phyloP scores from a whole-genome alignment of 2,329 filamentous ascomycete genomes.

The Meredithiella fracta region DNA sequence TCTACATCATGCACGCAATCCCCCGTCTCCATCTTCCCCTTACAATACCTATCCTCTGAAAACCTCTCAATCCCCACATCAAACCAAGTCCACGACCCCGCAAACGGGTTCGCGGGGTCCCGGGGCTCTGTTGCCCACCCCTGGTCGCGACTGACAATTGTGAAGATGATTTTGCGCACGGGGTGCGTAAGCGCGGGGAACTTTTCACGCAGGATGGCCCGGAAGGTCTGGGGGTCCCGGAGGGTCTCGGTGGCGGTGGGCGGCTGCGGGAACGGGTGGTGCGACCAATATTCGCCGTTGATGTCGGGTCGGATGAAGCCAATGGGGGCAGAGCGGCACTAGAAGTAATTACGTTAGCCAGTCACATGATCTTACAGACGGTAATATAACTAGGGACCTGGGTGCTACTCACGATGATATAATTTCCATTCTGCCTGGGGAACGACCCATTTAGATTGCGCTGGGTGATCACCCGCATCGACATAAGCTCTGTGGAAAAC shows the following conservation, averaged over 20 bases:
- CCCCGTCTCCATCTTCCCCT: slow-evolving; percentile 9
- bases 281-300: not conserved
- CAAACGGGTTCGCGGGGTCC: not conserved
- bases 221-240: not conserved
- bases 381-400: not conserved
- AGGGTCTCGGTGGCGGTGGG: not conserved
- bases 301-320: slow-evolving; percentile 20
- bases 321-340: slow-evolving; percentile 27
- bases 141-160: slow-evolving; percentile 40
- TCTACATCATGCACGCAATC: slow-evolving; percentile 2
- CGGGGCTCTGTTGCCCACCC: slow-evolving; percentile 30
- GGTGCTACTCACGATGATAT: slow-evolving; percentile 2
- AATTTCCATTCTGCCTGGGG: not conserved
- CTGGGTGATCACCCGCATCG: not conserved
- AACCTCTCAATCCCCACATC: slow-evolving; percentile 44
- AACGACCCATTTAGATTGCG: not conserved
- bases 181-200: slow-evolving; percentile 29
- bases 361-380: not conserved
- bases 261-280: not conserved
- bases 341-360: not conserved
- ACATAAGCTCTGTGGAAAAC: slow-evolving; percentile 18
- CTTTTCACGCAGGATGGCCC: slow-evolving; percentile 12
- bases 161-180: slow-evolving; percentile 45
- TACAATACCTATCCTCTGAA: slow-evolving; percentile 21
- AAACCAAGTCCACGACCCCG: slow-evolving; percentile 43